Evolutionary conservation across 805 yeast genomes (phyloP), one percentile per base, ranked within the genome.

Genomic region (Cyberlindnera bimundalis): DNA sequence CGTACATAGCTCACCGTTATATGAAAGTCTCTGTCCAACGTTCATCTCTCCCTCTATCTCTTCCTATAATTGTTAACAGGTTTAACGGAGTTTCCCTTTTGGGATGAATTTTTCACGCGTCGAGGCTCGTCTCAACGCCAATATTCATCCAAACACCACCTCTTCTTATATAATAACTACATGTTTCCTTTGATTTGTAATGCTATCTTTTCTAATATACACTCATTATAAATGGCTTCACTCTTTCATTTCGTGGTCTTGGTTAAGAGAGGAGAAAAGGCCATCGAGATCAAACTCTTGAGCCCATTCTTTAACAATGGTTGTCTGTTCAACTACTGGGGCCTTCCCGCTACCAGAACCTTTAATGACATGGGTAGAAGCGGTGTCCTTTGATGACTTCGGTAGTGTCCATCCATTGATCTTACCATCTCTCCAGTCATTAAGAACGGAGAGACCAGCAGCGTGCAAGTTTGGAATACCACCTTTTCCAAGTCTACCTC

Each of bases 381-480:
- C 56, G 3, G 35, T 32, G n/a, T 65, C 65, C 52, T 74, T 73
- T 11, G 79, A 70, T 25, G 73, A 68, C 33, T 67, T 82, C 37
- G 96, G 96, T 53, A 81, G 66, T 3, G 86, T 79, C 96, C 96
- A 93, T 35, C 97, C 96, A 40, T 82, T 65, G 55, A 93, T 79
- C 60, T 93, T 79, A 44, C 99, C 99, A 63, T 90, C 97, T 66
- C 96, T 80, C 98, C 98, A 93, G 66, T 93, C 99, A 55, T 78
- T 87, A 58, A 93, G 71, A 11, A 93, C 83, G 27, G 84, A 72
- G 55, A 76, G 62, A 27, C 95, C 96, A 8, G 98, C 96, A 49
- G 90, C 74, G 44, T 79, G 83, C 48, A 93, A 62, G 61, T 93
- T 89, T 42, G 98, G 96, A 44, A 93, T 66, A 59, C 99, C 99